Percentiles rank a stretch among this genome's conserved stretches.
phyloP scores from a whole-genome alignment of 768 basidiomycete species.

The Trametes maxima region DNA sequence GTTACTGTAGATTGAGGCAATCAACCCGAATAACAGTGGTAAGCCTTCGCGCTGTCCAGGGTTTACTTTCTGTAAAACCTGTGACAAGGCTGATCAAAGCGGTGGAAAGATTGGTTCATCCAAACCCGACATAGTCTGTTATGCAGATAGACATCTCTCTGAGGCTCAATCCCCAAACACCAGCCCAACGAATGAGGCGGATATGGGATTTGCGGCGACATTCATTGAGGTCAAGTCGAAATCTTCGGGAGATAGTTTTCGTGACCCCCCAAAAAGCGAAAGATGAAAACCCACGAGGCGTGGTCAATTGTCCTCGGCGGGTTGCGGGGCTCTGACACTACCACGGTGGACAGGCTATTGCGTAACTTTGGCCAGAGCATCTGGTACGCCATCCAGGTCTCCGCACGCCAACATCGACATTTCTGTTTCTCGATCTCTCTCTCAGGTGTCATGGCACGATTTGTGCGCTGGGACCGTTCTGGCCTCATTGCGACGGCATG shows the following conservation, averaged over 20 bases:
- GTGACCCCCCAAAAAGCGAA: background rate
- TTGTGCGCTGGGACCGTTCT: conserved; percentile 36
- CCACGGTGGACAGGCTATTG: background rate
- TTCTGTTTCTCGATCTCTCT: background rate
- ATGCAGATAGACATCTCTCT: background rate
- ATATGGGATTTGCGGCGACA: conserved; percentile 13
- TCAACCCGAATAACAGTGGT: no score
- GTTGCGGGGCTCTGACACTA: background rate
- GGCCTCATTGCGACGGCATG: conserved; percentile 35
- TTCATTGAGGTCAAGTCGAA: conserved; percentile 16
- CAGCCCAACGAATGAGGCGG: background rate
- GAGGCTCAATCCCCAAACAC: background rate
- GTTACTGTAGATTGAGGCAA: no score
- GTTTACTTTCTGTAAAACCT: no score
- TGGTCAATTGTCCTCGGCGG: background rate
- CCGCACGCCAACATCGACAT: background rate
- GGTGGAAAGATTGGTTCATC: no score
- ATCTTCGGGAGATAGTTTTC: conserved; percentile 2
- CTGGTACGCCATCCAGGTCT: conserved; percentile 4
- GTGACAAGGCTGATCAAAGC: no score
- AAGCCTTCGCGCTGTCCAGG: no score
- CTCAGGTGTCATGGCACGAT: background rate
- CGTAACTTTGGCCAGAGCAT: background rate
- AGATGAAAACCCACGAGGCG: background rate
- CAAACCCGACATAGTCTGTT: conserved; percentile 16